These are phyloP conservation scores for Yarrowia osloensis DNA, from an alignment of 805 yeast genomes.

Conservation along the genomic window DNA sequence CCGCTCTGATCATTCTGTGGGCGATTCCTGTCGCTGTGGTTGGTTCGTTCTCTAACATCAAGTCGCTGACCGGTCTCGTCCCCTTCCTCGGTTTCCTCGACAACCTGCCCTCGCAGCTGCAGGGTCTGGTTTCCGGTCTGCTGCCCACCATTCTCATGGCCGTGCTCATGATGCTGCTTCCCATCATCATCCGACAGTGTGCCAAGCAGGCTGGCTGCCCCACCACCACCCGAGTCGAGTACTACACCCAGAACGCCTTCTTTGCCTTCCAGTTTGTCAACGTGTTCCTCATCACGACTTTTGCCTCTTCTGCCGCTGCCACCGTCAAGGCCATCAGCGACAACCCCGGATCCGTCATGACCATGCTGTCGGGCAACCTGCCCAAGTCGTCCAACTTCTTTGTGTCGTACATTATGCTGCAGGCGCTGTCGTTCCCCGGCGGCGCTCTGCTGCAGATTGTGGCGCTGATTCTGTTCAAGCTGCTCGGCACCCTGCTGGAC, in stretches of 20 bases:
- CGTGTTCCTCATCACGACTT: slow-evolving; percentile 80
- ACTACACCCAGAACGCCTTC: slow-evolving; percentile 84
- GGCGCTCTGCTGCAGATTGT: slow-evolving; percentile 75
- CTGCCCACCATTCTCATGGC: slow-evolving; percentile 82
- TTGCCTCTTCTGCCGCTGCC: slow-evolving; percentile 78
- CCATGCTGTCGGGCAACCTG: slow-evolving; percentile 67
- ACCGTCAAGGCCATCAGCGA: slow-evolving; percentile 73
- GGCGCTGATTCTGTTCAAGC: slow-evolving; percentile 66
- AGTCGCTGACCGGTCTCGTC: slow-evolving; percentile 67
- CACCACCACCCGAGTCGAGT: slow-evolving; percentile 70
- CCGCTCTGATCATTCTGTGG: slow-evolving; percentile 84
- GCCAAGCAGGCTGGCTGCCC: slow-evolving; percentile 75
- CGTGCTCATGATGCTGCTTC: slow-evolving; percentile 80
- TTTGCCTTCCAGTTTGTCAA: slow-evolving; percentile 90
- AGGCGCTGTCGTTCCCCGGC: slow-evolving; percentile 78
- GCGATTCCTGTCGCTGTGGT: slow-evolving; percentile 97
- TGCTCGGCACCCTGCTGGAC: slow-evolving; percentile 72
- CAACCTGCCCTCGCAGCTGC: slow-evolving; percentile 65
- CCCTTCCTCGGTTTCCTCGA: slow-evolving; percentile 75
- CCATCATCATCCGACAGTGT: slow-evolving; percentile 74
- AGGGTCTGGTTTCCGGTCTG: slow-evolving; percentile 86
- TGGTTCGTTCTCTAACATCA: slow-evolving; percentile 87
- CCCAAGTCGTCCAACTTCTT: slow-evolving; percentile 93
- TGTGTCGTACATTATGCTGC: slow-evolving; percentile 76
- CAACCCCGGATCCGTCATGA: slow-evolving; percentile 72